Conservation (phyloP, 2,329 filamentous ascomycete genomes). For the Alternaria alternata region DNA sequence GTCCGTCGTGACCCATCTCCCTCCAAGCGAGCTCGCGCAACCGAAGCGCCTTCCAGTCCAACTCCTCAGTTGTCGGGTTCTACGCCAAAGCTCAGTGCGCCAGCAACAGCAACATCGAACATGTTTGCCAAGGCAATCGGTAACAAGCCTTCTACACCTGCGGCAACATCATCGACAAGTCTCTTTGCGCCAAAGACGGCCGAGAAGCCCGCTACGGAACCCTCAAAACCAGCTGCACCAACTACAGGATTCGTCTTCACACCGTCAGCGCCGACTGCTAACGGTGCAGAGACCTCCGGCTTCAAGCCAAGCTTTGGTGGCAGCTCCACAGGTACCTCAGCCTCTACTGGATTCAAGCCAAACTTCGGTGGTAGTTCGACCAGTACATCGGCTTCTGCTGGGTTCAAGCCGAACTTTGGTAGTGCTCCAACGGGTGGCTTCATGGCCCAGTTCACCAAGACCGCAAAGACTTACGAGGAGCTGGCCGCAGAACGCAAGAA, state of each 20-base stretch:
- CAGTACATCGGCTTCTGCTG: neutral
- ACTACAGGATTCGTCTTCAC: slow-evolving; percentile 26
- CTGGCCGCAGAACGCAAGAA: slow-evolving; percentile 46
- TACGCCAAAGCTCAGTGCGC: slow-evolving; percentile 24
- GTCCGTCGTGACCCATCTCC: slow-evolving; percentile 27
- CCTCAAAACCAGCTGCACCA: slow-evolving; percentile 18
- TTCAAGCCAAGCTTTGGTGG: slow-evolving; percentile 24
- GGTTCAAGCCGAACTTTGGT: slow-evolving; percentile 25
- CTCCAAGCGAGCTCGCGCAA: slow-evolving; percentile 37
- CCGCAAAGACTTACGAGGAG: slow-evolving; percentile 42
- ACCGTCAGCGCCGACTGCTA: slow-evolving; percentile 20
- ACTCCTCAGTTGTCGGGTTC: slow-evolving; percentile 28
- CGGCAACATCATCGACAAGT: slow-evolving; percentile 21
- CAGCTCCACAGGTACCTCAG: slow-evolving; percentile 7
- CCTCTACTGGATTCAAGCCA: slow-evolving; percentile 22
- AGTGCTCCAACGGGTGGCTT: slow-evolving; percentile 26
- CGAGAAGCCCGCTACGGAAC: slow-evolving; percentile 14
- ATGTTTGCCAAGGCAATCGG: slow-evolving; percentile 36
- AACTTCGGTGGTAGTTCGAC: slow-evolving; percentile 23
- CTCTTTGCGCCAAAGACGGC: slow-evolving; percentile 20
- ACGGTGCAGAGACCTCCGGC: slow-evolving; percentile 13
- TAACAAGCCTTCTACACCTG: slow-evolving; percentile 25
- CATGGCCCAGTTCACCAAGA: slow-evolving; percentile 40
- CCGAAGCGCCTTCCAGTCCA: slow-evolving; percentile 28
- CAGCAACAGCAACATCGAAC: slow-evolving; percentile 33